A percentile compares a stretch with the other conserved stretches of the same genome.
Conservation (phyloP, 2,329 filamentous ascomycete species). For the Raffaelea ambrosiae region DNA sequence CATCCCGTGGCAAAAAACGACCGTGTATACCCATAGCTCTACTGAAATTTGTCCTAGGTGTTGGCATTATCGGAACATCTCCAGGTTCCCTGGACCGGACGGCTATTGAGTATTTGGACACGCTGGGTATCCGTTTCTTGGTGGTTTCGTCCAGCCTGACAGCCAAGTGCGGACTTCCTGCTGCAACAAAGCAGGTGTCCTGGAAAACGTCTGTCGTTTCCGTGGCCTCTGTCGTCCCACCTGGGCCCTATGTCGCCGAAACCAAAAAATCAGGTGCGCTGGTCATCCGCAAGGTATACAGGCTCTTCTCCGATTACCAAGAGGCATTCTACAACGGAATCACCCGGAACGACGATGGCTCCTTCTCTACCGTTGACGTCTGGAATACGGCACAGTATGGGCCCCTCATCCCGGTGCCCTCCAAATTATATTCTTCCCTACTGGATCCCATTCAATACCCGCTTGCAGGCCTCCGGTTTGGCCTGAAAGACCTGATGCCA, state of each 20-base stretch:
- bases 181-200: not conserved
- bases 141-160: not conserved
- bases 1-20: not conserved
- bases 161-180: not conserved
- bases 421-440: not conserved
- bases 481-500: conserved; percentile 6
- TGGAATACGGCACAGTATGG: conserved; percentile 3
- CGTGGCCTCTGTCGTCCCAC: not conserved
- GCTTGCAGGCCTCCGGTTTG: conserved; percentile 6
- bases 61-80: not conserved
- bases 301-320: conserved; percentile 5
- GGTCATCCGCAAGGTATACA: not conserved
- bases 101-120: not conserved
- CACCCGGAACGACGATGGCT: conserved; percentile 3
- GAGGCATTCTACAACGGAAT: conserved; percentile 4
- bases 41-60: not conserved
- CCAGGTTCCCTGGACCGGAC: not conserved
- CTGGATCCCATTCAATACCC: not conserved
- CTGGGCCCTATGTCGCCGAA: conserved; percentile 1
- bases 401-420: conserved; percentile 4
- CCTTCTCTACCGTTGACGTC: not conserved
- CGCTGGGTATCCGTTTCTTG: not conserved
- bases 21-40: no score
- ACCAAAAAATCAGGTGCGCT: not conserved
- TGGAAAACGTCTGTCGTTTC: not conserved